Evolutionary conservation across 2,329 filamentous ascomycete genomes (phyloP), one percentile per base, ranked within the genome.

Genomic region (Fusarium nurragi): DNA sequence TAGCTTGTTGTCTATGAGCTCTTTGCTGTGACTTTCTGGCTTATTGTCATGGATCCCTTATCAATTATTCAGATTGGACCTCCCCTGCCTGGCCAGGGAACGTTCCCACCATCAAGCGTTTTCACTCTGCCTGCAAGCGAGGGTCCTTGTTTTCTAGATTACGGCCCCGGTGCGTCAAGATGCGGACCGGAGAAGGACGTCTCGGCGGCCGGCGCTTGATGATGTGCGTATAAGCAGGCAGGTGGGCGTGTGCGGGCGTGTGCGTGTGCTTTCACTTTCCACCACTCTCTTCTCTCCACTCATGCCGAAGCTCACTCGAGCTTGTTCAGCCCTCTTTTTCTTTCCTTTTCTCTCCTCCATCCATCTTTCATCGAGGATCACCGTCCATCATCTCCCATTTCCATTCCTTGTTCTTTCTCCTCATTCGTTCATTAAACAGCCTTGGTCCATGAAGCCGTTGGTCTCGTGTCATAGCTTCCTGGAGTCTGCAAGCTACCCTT

Each of bases 211-310:
- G 64, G 66, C 56, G 67, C 68, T 71, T 70, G 69, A 68, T 68
- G 68, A 71, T 69, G 67, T 65, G 64, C 68, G 64, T 70, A 65
- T 68, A 68, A 59, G 64, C 65, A 69, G 46, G 68, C 65, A 60
- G 44, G 68, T 69, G 65, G 52, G 64, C 60, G 61, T 70, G 68
- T 64, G 60, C 45, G 54, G 63, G 67, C 52, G 66, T 69, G 64
- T 67, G 60, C 55, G 53, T 65, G 65, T 61, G 55, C 63, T 64
- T 70, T 54, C 53, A 56, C 63, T 57, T 59, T 38, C 49, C 63
- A 66, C 63, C 58, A 63, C 48, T 63, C 63, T 50, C 55, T 44
- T 49, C 62, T 61, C 50, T 66, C 63, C 63, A 65, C 62, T 47
- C 46, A 62, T 52, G 50, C 46, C 38, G 48, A 65, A 65, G 63